phyloP scores from a whole-genome alignment of 345 rosid genomes.

The Kernera saxatilis region DNA sequence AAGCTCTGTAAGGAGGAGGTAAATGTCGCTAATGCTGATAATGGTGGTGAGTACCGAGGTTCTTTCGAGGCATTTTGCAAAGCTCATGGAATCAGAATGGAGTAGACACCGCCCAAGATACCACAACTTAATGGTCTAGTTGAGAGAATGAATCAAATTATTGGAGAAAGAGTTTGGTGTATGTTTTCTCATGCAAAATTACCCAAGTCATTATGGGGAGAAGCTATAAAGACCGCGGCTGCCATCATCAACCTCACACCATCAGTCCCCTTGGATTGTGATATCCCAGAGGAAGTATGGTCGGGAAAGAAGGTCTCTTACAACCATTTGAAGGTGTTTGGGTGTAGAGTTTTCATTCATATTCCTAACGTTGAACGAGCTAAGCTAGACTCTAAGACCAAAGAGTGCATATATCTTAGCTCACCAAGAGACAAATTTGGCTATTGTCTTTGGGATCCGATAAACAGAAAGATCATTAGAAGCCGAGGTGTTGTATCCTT shows the following conservation, averaged over 20 bases:
- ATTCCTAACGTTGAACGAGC: background rate
- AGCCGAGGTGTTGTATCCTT: background rate
- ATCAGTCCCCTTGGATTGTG: background rate
- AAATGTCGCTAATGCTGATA: background rate
- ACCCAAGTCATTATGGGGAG: background rate
- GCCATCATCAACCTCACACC: background rate
- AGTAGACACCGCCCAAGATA: background rate
- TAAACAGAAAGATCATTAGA: background rate
- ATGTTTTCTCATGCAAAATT: background rate
- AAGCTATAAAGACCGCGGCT: background rate
- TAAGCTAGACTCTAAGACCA: background rate
- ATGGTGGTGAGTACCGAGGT: background rate
- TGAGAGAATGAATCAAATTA: background rate
- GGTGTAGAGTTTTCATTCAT: background rate
- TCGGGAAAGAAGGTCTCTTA: background rate
- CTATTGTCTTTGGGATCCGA: background rate
- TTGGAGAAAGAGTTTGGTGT: too few relatives aligned
- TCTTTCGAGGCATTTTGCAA: background rate
- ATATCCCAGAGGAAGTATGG: background rate
- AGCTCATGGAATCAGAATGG: background rate
- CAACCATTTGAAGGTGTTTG: background rate
- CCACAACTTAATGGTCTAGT: background rate
- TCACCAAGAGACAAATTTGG: background rate
- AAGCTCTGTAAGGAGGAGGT: background rate
- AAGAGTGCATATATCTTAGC: background rate